Evolutionary conservation across 345 rosid genomes (phyloP), one percentile per base, ranked within the genome.

Genomic region (Corchorus capsularis): DNA sequence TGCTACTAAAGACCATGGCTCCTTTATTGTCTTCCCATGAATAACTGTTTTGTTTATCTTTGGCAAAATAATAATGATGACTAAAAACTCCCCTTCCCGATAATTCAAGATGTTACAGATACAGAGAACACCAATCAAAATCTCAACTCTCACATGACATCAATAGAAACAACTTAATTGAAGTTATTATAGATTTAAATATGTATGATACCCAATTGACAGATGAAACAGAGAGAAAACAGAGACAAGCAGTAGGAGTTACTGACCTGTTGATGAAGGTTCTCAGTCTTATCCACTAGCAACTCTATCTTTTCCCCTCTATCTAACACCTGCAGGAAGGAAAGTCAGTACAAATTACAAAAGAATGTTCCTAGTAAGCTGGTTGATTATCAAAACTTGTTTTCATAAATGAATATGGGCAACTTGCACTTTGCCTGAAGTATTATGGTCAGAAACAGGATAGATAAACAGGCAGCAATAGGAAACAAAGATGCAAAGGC

Each of bases 281-380:
- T 94, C 87, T 96, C 99, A 14, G 99, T 94, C 84, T 96, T 96
- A 82, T 96, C 99, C 77, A 96, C 98, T 83, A 96, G 85, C 66
- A 96, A 90, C 86, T 96, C 99, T 78, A 96, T 92, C 89, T 96
- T 96, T 88, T 96, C 99, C 65, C 99, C 99, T 63, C 99, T 94
- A 77, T 96, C 98, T 68, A 96, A 96, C 84, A 96, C 99, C 99
- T 96, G 84, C 67, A 66, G 43, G 12, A 46, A 45, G 52, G 10
- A 55, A 66, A 53, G 7, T 61, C 43, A 12, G 59, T 45, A 7
- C 6, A 22, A 15, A 41, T 4, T 8, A 61, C 68, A 73, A 47
- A 50, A 50, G 20, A 8, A 47, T 47, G 47, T 8, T 3, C 17
- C 61, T 35, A 11, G 34, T 63, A 34, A 50, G 34, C 35, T 4